Evolutionary conservation across 305 asterid species (phyloP), one percentile per base, ranked within the genome.

Genomic region (Coffea humblotiana): DNA sequence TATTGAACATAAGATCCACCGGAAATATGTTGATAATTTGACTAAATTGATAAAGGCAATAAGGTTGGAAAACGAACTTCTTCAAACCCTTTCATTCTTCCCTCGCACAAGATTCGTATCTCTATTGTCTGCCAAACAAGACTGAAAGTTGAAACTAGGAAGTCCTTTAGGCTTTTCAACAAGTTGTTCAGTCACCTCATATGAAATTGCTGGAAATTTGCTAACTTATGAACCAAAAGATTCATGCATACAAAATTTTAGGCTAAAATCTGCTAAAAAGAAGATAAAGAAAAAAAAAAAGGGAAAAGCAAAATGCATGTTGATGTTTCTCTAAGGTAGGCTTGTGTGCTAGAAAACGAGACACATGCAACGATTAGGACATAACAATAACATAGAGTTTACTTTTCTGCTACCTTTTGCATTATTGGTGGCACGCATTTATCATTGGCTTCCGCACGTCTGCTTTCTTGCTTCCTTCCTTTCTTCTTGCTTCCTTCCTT

Each of bases 371-470:
- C 60, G 83, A 80, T 80, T 56, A 65, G 27, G 83, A 80, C 83
- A 43, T 80, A 66, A 78, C 83, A 54, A 27, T 74, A 66, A 32
- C 73, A 37, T 35, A 74, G 37, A 65, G 37, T 71, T 68, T 29
- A 43, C 74, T 77, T 71, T 72, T 58, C 80, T 76, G 80, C 73
- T 23, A 82, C 49, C 75, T 77, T 82, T 64, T 77, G 83, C 77
- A 84, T 81, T 81, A 81, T 84, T 78, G 83, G 78, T 1, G 66
- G 81, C 77, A 78, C 74, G 83, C 83, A 84, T 78, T 81, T 81
- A 84, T 84, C 77, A 78, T 75, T 71, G 74, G 77, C 83, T 78
- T 81, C 80, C 40, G 83, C 85, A 84, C 78, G 83, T 81, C 85
- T 84, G 82, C 75, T 45, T 43, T 60, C 56, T 37, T 75, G 52